These are phyloP conservation scores for Aquilaria agallochum DNA, from an alignment of 441 rosid species.

Conservation along the genomic window DNA sequence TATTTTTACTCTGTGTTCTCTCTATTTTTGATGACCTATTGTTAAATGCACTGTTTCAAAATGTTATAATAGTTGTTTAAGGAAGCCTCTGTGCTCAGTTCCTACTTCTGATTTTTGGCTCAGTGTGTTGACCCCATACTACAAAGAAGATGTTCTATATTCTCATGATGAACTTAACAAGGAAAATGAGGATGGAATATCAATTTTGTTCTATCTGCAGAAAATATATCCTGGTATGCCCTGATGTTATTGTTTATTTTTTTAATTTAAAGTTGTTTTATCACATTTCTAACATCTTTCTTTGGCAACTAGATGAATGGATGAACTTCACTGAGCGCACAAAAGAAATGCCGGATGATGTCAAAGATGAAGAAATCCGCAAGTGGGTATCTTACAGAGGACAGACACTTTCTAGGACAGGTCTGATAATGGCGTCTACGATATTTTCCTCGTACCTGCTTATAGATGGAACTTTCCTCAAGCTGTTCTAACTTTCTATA, in stretches of 20 bases:
- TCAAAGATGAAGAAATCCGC: conserved; percentile 23
- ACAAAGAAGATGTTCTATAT: conserved; percentile 89
- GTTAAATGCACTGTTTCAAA: no score
- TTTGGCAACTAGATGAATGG: conserved; percentile 80
- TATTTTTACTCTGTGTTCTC: not conserved
- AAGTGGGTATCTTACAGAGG: conserved; percentile 95
- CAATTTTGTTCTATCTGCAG: conserved; percentile 81
- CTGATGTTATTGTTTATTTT: conserved; percentile 13
- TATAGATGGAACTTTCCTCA: conserved; percentile 13
- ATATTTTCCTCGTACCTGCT: conserved; percentile 13
- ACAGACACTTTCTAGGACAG: conserved; percentile 96
- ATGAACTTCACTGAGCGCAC: conserved; percentile 61
- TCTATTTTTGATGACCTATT: not conserved
- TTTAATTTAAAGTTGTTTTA: not conserved
- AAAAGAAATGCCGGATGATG: conserved; percentile 27
- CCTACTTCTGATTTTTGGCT: conserved; percentile 18
- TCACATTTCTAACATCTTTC: conserved; percentile 20
- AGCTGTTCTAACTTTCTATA: conserved; percentile 14
- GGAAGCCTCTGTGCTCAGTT: conserved; percentile 6
- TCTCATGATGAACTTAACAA: conserved; percentile 76
- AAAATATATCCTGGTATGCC: conserved; percentile 88
- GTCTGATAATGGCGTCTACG: conserved; percentile 24
- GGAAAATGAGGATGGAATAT: conserved; percentile 95
- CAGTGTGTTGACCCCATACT: conserved; percentile 97
- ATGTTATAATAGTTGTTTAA: not conserved